Evolutionary conservation across 768 basidiomycete species (phyloP), one percentile per base, ranked within the genome.

Genomic region (Termitomyces sp.): DNA sequence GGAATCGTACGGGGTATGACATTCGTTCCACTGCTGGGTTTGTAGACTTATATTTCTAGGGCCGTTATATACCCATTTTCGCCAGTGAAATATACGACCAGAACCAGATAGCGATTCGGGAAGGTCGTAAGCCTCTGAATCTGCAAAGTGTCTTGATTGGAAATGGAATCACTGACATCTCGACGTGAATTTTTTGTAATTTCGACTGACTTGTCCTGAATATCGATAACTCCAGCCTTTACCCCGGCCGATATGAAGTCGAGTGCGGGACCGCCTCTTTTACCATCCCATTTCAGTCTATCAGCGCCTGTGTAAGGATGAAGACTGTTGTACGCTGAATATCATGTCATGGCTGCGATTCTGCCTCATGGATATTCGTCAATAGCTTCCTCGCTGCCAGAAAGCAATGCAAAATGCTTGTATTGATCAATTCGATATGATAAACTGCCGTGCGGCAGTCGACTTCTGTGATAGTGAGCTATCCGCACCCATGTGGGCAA

Each of bases 81-180:
- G 89, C 88, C 3, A 82, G 86, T 50, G 86, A 90, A 55, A 85
- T 91, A 58, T 78, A 82, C 54, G 89, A 91, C 64, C 79, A 85
- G 59, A 91, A 92, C 67, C 67, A 78, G 28, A 70, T 85, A 28
- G 74, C 68, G 54, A 69, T 51, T 72, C 71, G 41, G 76, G 73
- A 80, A 43, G 85, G 84, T 6, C 75, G 77, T 14, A 66, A 74
- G 76, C 71, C 85, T 72, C 53, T 91, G 60, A 90, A 90, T 67
- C 72, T 91, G 8, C 72, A 83, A 63, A 85, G 81, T 60, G 78
- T 91, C 12, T 64, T 90, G 58, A 89, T 90, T 56, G 88, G 85
- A 5, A 88, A 87, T 17, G 77, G 77, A 12, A 75, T 77, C 45
- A 78, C 76, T 23, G 75, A 77, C 56, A 73, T 77, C 39, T 77